Evolutionary conservation across 179 eudicot species (phyloP), one percentile per base, ranked within the genome.

Genomic region (Corrigiola litoralis): DNA sequence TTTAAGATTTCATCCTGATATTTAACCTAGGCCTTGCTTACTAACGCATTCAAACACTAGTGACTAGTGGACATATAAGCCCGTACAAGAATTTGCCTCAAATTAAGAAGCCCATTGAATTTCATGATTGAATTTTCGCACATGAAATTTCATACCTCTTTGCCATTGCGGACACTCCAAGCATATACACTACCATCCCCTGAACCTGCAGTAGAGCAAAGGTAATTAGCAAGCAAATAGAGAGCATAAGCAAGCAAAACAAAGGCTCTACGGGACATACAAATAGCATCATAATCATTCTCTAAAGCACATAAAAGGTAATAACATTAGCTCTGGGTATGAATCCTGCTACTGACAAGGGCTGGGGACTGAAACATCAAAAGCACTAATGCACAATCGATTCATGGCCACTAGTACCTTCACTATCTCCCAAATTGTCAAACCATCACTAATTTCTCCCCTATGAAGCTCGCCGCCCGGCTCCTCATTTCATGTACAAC

Each of bases 141-240:
- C n/a, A n/a, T n/a, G n/a, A n/a, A n/a, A 51, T 21, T 38, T 20
- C 74, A 57, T 84, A 92, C 98, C 81, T 92, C 98, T 83, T 92
- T 87, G 73, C 98, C 95, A 69, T 81, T 89, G 38, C 95, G 88
- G 70, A 82, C 84, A 73, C 90, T 89, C 98, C 98, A 92, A 44
- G 96, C 98, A 79, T 79, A 89, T 3, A 92, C 92, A 81, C 95
- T 87, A 38, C 98, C 98, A 73, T 92, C 95, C 28, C 98, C 98
- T 53, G 98, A 92, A 65, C 98, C 96, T 92, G 87, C 64, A 58
- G 69, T 23, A 37, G 52, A 65, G 52, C 31, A 47, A 21, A 68
- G 27, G 21, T 4, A 6, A n/a, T 37, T 33, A 38, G 48, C 6
- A 31, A 28, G 32, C 5, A 53, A 25, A 8, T 29, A 29, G 40